Conservation (phyloP, 106 monocot genomes). For the Acorus gramineus region DNA sequence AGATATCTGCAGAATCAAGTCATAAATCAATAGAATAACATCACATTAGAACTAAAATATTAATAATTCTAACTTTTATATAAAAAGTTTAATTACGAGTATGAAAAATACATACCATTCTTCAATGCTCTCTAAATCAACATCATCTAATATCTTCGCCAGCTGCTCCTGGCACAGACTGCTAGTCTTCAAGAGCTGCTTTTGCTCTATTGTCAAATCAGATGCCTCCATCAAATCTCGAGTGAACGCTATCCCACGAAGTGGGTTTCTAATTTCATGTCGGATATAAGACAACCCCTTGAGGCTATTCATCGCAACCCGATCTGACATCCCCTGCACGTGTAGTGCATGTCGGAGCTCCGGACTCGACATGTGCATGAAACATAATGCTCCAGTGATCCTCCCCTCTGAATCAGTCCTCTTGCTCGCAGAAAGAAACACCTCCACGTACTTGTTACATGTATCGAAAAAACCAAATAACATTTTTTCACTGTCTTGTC, state of each 20-base stretch:
- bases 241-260: constrained; percentile 59
- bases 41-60: too few species aligned
- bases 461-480: constrained; percentile 56
- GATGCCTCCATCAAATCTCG: constrained; percentile 51
- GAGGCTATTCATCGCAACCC: constrained; percentile 42
- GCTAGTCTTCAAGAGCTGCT: constrained; percentile 39
- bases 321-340: constrained; percentile 55
- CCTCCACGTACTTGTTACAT: constrained; percentile 59
- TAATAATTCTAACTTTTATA: too few species aligned
- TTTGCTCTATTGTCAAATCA: constrained; percentile 53
- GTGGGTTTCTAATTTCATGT: constrained; percentile 65
- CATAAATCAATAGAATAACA: too few species aligned
- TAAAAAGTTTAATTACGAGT: background rate
- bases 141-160: constrained; percentile 60
- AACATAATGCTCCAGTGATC: constrained; percentile 70
- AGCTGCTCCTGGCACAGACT: constrained; percentile 61
- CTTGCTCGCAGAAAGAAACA: constrained; percentile 59
- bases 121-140: constrained; percentile 70
- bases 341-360: constrained; percentile 70
- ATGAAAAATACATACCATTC: constrained; percentile 45
- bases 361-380: constrained; percentile 69
- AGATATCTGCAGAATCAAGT: too few species aligned
- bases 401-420: constrained; percentile 50
- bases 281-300: constrained; percentile 58
- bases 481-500: constrained; percentile 55